These are phyloP conservation scores for Crithidia brevicula DNA, from an alignment of 208 protist species.

Conservation along the genomic window DNA sequence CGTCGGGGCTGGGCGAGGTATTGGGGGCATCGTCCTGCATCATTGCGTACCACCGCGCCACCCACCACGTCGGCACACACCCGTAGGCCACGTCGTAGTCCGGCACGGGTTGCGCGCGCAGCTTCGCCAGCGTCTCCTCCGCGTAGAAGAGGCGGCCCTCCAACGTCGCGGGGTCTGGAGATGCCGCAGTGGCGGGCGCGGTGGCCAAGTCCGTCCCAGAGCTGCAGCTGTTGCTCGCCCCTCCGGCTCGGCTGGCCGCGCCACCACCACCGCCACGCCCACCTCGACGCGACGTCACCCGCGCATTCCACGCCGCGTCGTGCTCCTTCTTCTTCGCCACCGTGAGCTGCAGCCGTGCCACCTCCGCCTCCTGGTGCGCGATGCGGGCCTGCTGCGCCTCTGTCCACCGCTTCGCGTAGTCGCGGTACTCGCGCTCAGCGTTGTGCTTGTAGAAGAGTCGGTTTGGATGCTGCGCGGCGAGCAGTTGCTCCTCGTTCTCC, in stretches of 20 bases:
- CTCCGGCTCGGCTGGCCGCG: background rate
- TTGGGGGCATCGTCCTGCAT: conserved; percentile 32
- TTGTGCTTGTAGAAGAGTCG: conserved; percentile 52
- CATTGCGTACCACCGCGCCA: conserved; percentile 64
- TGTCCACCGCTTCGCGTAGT: conserved; percentile 50
- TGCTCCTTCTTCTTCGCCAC: conserved; percentile 41
- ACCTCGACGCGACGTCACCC: conserved; percentile 29
- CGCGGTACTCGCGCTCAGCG: conserved; percentile 41
- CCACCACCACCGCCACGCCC: conserved; percentile 19
- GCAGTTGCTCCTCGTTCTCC: conserved; percentile 56
- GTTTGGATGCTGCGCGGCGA: conserved; percentile 70
- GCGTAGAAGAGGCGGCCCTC: conserved; percentile 40
- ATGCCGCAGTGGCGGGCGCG: too few species aligned
- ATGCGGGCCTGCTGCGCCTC: conserved; percentile 42
- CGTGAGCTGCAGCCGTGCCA: conserved; percentile 29
- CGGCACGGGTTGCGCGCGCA: conserved; percentile 27
- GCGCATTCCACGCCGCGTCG: conserved; percentile 39
- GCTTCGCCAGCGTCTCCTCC: conserved; percentile 30
- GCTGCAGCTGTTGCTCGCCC: too few species aligned
- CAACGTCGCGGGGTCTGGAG: conserved; percentile 30
- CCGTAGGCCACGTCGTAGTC: conserved; percentile 41
- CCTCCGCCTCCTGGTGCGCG: conserved; percentile 32
- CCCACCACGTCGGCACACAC: conserved; percentile 85
- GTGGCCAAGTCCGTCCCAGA: too few species aligned
- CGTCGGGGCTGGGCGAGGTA: background rate